phyloP scores from a whole-genome alignment of 2,329 filamentous ascomycete species.

The Alternaria arborescens region DNA sequence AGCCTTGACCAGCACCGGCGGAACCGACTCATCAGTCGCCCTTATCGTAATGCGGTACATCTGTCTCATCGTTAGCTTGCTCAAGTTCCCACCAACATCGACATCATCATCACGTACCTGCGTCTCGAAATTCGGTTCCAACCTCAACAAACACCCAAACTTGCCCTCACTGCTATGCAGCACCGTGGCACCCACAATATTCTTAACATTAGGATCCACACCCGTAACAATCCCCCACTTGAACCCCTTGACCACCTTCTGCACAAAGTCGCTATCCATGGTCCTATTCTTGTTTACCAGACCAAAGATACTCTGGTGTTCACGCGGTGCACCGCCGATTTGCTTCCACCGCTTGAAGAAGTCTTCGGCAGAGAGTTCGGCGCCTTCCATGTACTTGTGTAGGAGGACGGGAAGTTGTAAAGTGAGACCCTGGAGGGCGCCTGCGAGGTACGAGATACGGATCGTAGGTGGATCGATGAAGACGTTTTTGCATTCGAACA shows the following conservation, averaged over 20 bases:
- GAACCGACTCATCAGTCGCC: constrained; percentile 90
- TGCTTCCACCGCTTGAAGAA: constrained; percentile 99
- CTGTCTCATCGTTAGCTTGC: constrained; percentile 59
- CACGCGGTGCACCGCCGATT: constrained; percentile 86
- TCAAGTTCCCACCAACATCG: not conserved
- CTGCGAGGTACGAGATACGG: constrained; percentile 91
- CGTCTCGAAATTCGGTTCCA: constrained; percentile 93
- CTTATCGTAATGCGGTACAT: constrained; percentile 95
- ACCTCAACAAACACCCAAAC: constrained; percentile 88
- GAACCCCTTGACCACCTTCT: constrained; percentile 80
- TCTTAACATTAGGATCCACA: constrained; percentile 92
- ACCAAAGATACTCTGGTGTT: constrained; percentile 87
- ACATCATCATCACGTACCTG: constrained; percentile 70
- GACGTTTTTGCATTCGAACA: constrained; percentile 86
- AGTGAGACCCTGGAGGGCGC: constrained; percentile 89
- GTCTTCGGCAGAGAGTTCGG: constrained; percentile 85
- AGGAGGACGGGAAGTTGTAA: constrained; percentile 86
- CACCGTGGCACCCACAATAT: constrained; percentile 91
- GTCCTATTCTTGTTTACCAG: constrained; percentile 68
- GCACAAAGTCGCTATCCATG: constrained; percentile 75
- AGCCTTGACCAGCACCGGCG: constrained; percentile 77
- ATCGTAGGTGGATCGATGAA: constrained; percentile 90
- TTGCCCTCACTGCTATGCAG: constrained; percentile 85
- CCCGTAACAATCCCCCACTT: constrained; percentile 85
- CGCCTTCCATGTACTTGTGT: constrained; percentile 97